Evolutionary conservation across 2,329 filamentous ascomycete genomes (phyloP).

Genomic region (Onygenales sp.): DNA sequence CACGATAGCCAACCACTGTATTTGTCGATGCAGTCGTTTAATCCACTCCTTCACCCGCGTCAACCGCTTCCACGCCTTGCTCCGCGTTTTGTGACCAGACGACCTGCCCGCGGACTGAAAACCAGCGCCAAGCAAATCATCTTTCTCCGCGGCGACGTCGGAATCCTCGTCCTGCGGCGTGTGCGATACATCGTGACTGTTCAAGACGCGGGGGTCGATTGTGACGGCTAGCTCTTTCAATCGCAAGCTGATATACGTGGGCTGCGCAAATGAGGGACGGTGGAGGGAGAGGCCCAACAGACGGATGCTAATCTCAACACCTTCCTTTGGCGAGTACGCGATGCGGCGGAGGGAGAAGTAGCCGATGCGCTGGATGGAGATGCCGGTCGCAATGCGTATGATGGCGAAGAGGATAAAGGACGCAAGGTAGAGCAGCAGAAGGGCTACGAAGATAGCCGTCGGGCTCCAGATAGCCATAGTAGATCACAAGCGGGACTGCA

Average conservation of each 20-base stretch:
- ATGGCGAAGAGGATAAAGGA: conserved; percentile 92
- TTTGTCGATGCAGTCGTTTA: conserved; percentile 75
- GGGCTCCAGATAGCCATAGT: conserved; percentile 44
- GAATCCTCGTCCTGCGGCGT: conserved; percentile 15
- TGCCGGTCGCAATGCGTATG: conserved; percentile 79
- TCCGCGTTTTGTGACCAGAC: conserved; percentile 33
- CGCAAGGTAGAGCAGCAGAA: conserved; percentile 78
- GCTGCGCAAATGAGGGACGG: conserved; percentile 90
- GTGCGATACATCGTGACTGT: conserved; percentile 7
- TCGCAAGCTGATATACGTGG: conserved; percentile 89
- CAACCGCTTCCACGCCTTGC: conserved; percentile 71
- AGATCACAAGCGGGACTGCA: conserved; percentile 4
- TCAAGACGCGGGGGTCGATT: conserved; percentile 57
- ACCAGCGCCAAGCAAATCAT: conserved; percentile 5
- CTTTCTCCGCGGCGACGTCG: conserved; percentile 5
- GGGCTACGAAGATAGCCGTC: conserved; percentile 76
- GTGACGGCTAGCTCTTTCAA: conserved; percentile 78
- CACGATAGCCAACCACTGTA: conserved; percentile 81
- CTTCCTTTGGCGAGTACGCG: conserved; percentile 80
- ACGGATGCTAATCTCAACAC: conserved; percentile 78
- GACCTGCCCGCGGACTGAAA: not conserved
- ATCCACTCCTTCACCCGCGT: conserved; percentile 73
- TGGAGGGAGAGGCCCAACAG: conserved; percentile 82
- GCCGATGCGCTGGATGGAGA: conserved; percentile 92
- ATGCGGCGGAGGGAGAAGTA: conserved; percentile 87